Base-by-base conservation (phyloP, 78 protist species). In the Reticulomyxa filosa region DNA sequence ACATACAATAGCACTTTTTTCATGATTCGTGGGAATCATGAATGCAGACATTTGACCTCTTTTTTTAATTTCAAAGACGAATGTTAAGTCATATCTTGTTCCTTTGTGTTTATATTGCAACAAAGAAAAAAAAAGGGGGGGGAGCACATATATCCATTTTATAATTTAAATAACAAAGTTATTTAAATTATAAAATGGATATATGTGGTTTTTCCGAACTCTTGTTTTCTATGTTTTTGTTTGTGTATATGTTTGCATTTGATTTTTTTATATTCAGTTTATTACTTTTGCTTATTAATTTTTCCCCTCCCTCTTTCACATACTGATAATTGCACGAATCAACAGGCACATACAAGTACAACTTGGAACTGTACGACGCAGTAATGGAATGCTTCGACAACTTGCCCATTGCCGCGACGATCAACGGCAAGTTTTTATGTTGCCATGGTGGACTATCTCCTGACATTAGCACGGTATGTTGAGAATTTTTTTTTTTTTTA, bases 361-460 rank as follows among this genome's bases (percentile, higher is more conserved):
- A 69, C 35, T 66, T 42, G 30, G 79, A 78, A 29, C 68, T 93
- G 20, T 86, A 84, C 75, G 93, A 89, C 10, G 78, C 37, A 8
- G 23, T 88, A 57, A 81, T 85, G 76, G 75, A 73, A 22, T 67
- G 81, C 46, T 90, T 93, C 62, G 83, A 82, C 63, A 62, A 74
- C n/a, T 77, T 93, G 32, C 98, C 98, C 25, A 62, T 93, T 2
- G 93, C 89, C 1, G 93, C 96, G 8, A 42, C 88, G 13, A n/a
- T 88, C 55, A 85, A 86, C 56, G 70, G 76, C 20, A 65, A 78
- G 70, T 86, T 90, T 69, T 66, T 88, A 36, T 87, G 94, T 67
- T 86, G 89, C 26, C 98, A 93, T 75, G 98, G 96, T 4, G 98
- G 98, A 17, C 61, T 93, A 25, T 86, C 95, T 7, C 98, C 98